Base-by-base conservation (phyloP, 108 stramenopile genomes). In the Cyclotella choctawhatcheeana region DNA sequence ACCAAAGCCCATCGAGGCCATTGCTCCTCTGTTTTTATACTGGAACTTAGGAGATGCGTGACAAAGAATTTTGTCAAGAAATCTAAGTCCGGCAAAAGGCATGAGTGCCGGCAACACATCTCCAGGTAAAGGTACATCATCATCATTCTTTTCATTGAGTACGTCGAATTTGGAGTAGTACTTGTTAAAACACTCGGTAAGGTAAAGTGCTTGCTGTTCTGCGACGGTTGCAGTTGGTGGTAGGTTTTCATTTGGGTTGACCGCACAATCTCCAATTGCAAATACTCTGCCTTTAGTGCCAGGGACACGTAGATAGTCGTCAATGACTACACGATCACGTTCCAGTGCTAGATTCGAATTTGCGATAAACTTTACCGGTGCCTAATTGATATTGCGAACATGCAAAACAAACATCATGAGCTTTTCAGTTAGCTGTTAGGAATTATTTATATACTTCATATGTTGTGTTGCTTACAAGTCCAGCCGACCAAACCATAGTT, bases 231-330 rank as follows among this genome's bases (percentile, higher is more conserved):
- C 99, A 2, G 92, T 77, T 32, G 91, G 94, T 0, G 97, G 96
- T 20, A 98, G 81, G 2, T 93, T 87, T 10, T 67, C 75, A 5
- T 81, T 76, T 13, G 27, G 67, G 34, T 27, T 64, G 18, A 81
- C 76, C 21, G 96, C 95, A 47, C 92, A 90, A 82, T 99, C 99
- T 10, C 99, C 99, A 26, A 98, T 52, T 8, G 97, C 99, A 74
- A 84, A 98, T 44, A 99, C 90, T 24, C 92, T 76, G 22, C 91
- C 90, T 63, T 89, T 83, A n/a, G 89, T 78, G 2, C 83, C 90
- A 21, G 79, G 76, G 18, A 97, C 91, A 17, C 97, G 91, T 3
- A 97, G 84, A 63, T 93, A 92, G 26, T 93, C 89, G 63, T 98
- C 97, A 2, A 93, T 84, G 20, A 85, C 34, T 47, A 98, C 85